Conservation (phyloP, 345 rosid genomes). For the Punica granatum region DNA sequence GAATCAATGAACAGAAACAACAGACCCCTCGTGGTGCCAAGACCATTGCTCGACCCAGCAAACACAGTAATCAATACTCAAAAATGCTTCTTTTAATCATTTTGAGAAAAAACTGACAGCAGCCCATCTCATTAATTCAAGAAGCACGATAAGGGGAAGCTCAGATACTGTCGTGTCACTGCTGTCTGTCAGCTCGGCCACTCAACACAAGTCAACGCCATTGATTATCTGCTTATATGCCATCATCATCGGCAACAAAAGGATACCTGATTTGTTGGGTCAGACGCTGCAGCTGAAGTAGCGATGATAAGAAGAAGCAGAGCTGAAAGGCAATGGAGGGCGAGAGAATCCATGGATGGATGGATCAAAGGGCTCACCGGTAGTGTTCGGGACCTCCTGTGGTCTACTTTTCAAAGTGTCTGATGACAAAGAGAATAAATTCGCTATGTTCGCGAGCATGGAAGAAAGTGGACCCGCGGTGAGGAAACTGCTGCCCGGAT, state of each 20-base stretch:
- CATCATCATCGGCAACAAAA: neutral
- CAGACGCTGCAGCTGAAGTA: constrained; percentile 5
- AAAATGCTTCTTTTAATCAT: no score
- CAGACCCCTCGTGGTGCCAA: neutral
- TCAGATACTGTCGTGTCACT: neutral
- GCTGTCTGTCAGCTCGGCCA: neutral
- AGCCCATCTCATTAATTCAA: no score
- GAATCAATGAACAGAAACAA: neutral
- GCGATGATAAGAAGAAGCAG: neutral
- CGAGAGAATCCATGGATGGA: constrained; percentile 4
- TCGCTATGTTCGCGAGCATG: neutral
- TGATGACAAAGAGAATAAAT: neutral
- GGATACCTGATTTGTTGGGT: constrained; percentile 1
- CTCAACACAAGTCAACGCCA: neutral
- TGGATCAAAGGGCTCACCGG: no score
- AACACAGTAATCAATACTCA: neutral
- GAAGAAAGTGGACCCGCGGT: neutral
- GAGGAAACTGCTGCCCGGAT: neutral
- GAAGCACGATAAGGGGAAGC: neutral
- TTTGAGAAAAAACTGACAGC: no score
- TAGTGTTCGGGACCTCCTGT: neutral
- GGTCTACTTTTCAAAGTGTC: neutral
- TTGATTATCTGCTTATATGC: neutral
- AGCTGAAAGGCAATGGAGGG: neutral
- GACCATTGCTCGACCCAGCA: neutral